Conservation (phyloP, 108 stramenopile species). For the Seminavis robusta region DNA sequence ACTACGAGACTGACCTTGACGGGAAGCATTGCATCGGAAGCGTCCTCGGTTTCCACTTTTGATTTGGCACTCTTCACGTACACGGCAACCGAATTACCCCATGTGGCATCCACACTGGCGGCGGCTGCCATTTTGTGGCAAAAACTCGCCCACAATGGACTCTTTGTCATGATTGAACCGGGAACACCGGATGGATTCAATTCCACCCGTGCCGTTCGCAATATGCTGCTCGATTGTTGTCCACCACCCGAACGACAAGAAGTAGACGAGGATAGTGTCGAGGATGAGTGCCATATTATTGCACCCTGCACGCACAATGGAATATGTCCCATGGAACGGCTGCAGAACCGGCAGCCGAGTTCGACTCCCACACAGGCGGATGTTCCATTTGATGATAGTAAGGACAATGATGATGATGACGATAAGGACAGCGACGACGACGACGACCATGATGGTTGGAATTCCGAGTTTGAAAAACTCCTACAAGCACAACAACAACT, state of each 20-base stretch:
- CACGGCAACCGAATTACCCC: constrained; percentile 63
- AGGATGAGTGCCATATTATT: constrained; percentile 67
- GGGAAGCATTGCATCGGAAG: too few relatives aligned
- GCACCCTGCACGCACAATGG: constrained; percentile 86
- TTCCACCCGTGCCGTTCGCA: constrained; percentile 62
- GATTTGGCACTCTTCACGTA: constrained; percentile 69
- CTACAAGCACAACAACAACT: not conserved
- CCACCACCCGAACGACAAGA: constrained; percentile 38
- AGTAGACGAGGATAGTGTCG: not conserved
- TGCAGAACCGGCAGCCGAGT: constrained; percentile 20
- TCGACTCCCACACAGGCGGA: constrained; percentile 15
- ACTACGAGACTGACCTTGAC: too few relatives aligned
- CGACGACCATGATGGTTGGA: constrained; percentile 25
- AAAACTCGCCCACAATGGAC: constrained; percentile 61
- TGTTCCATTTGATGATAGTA: constrained; percentile 1
- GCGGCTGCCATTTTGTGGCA: constrained; percentile 69
- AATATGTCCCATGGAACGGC: constrained; percentile 70
- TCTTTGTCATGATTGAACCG: constrained; percentile 79
- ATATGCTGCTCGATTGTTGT: constrained; percentile 79
- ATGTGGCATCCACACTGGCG: constrained; percentile 47
- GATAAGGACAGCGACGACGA: constrained; percentile 26
- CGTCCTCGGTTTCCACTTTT: constrained; percentile 33
- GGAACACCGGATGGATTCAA: constrained; percentile 87
- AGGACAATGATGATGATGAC: constrained; percentile 23
- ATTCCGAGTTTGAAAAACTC: constrained; percentile 25